phyloP scores from a whole-genome alignment of 2,329 filamentous ascomycete genomes.

The Alternaria longipes region DNA sequence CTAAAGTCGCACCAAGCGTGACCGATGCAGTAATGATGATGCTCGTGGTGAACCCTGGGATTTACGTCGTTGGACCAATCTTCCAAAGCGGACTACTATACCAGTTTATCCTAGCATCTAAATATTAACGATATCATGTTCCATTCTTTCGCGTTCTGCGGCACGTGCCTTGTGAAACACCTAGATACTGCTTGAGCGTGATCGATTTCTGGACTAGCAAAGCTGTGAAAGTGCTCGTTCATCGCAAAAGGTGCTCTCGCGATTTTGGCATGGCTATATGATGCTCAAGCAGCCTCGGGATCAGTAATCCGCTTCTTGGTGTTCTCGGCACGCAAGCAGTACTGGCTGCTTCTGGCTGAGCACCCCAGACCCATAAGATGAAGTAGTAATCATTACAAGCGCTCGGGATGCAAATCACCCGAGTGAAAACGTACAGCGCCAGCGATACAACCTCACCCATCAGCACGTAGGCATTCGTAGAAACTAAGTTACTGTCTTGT shows the following conservation, averaged over 20 bases:
- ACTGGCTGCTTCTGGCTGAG: background rate
- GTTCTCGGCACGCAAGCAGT: background rate
- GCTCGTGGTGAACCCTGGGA: background rate
- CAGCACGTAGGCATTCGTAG: no score
- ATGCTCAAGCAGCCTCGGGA: background rate
- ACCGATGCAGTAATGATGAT: background rate
- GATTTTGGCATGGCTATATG: background rate
- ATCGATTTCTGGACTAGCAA: background rate
- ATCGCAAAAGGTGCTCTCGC: background rate
- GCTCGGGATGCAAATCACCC: background rate
- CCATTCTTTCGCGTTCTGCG: background rate
- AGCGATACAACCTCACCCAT: no score
- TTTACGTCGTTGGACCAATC: background rate
- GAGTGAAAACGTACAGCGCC: no score
- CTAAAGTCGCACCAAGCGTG: slow-evolving; percentile 10
- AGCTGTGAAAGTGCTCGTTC: background rate
- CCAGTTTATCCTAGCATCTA: background rate
- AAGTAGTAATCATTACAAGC: background rate
- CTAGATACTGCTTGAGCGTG: background rate
- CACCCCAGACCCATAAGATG: background rate
- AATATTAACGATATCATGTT: background rate
- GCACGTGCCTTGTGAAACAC: background rate
- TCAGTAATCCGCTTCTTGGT: background rate
- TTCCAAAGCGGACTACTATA: background rate
- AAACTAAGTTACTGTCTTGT: no score